These are phyloP conservation scores for Apium graveolens DNA, from an alignment of 129 eudicot species.

Conservation along the genomic window DNA sequence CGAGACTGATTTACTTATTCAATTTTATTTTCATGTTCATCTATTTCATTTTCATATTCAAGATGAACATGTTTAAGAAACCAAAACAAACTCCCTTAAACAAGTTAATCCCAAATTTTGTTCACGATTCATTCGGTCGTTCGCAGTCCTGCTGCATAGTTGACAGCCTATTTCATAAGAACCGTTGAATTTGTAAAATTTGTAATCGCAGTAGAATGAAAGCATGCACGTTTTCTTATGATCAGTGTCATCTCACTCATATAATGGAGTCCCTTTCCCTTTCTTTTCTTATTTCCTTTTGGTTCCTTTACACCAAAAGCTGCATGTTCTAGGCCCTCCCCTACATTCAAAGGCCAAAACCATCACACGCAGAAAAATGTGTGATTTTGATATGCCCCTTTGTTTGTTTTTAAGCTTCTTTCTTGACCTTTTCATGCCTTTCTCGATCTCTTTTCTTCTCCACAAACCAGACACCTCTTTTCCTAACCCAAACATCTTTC, in stretches of 20 bases:
- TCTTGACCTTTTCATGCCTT: conserved; percentile 12
- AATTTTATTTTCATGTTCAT: too few relatives aligned
- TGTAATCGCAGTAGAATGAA: background rate
- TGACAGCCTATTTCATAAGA: background rate
- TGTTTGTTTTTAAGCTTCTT: conserved; percentile 18
- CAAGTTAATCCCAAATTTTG: too few relatives aligned
- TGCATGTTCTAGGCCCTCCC: conserved; percentile 5
- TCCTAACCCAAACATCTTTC: conserved; percentile 13
- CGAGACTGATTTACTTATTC: too few relatives aligned
- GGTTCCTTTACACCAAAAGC: conserved; percentile 4
- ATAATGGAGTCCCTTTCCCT: conserved; percentile 8
- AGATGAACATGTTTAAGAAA: too few relatives aligned
- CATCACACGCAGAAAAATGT: background rate
- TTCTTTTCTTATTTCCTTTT: background rate
- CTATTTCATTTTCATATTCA: too few relatives aligned
- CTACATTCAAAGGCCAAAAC: background rate
- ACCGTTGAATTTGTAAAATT: background rate
- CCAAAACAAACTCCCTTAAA: too few relatives aligned
- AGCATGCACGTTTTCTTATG: background rate
- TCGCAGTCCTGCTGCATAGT: too few relatives aligned
- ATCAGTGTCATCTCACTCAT: conserved; percentile 7
- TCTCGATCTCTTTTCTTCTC: conserved; percentile 14
- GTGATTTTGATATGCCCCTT: conserved; percentile 13
- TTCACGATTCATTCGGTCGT: too few relatives aligned
- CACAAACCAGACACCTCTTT: conserved; percentile 10